Conservation (phyloP, 768 basidiomycete genomes). For the Tricholoma furcatifolium region DNA sequence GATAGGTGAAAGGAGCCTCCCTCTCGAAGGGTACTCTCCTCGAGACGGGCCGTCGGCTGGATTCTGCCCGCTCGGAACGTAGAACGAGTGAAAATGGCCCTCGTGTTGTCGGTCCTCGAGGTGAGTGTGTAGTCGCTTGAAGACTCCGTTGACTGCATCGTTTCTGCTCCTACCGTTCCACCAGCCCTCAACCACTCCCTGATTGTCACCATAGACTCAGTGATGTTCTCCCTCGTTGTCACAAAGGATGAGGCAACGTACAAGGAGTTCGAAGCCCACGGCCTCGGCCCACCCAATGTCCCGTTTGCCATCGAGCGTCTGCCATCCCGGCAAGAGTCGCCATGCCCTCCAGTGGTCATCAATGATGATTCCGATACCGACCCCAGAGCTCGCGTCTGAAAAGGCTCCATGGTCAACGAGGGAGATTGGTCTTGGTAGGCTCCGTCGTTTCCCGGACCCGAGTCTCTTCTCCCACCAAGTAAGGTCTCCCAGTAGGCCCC, state of each 20-base stretch:
- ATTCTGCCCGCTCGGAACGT: slow-evolving; percentile 34
- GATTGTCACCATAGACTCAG: slow-evolving; percentile 27
- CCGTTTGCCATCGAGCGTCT: slow-evolving; percentile 21
- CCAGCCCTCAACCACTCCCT: slow-evolving; percentile 37
- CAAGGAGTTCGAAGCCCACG: slow-evolving; percentile 34
- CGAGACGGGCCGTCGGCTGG: slow-evolving; percentile 12
- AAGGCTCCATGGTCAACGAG: slow-evolving; percentile 25
- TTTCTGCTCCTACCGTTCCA: slow-evolving; percentile 28
- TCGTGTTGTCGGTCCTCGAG: neutral
- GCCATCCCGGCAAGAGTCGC: slow-evolving; percentile 26
- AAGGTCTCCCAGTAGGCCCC: slow-evolving; percentile 14
- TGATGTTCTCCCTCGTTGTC: slow-evolving; percentile 3
- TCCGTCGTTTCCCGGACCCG: neutral
- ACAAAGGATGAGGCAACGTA: slow-evolving; percentile 3
- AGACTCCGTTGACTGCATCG: slow-evolving; percentile 22
- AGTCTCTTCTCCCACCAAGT: slow-evolving; percentile 24
- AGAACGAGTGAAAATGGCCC: slow-evolving; percentile 25
- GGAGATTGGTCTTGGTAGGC: slow-evolving; percentile 22
- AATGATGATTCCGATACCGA: slow-evolving; percentile 25
- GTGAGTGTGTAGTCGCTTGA: slow-evolving; percentile 24
- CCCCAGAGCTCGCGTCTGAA: slow-evolving; percentile 29
- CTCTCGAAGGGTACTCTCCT: neutral
- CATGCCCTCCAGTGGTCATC: too few species aligned
- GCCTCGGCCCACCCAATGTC: too few species aligned
- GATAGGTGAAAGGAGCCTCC: slow-evolving; percentile 1